Evolutionary conservation across 495 filamentous ascomycete species (phyloP), one percentile per base, ranked within the genome.

Genomic region (Daldinia loculata): DNA sequence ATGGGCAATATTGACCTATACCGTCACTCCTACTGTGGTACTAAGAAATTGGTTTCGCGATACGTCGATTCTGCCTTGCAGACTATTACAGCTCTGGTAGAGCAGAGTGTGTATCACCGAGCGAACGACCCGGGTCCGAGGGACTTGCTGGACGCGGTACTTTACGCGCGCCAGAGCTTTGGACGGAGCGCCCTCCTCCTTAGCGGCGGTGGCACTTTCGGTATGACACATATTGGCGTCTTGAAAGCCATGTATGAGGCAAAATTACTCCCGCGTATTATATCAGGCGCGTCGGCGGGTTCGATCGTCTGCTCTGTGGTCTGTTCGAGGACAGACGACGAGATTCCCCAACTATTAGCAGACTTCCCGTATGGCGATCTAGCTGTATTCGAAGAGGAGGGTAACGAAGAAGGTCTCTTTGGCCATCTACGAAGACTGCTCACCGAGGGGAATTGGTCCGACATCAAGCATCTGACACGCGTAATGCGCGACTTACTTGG

Each of bases 211-310:
- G 95, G 91, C 0, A 98, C 93, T 0, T 95, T 97, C 78, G 95
- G 95, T 27, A 97, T 98, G 95, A 92, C 91, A 53, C 95, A 98
- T 77, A 91, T 98, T 67, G 95, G 95, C 2, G 94, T 98, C n/a
- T 81, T 97, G 67, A 97, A 97, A 73, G 85, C 91, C 5, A 85
- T 98, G 15, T 94, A 87, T 76, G 88, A 96, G 75, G 81, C 86
- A 15, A 86, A 86, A 0, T 83, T 97, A 3, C 86, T 98, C 2
- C 95, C 95, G 7, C 89, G 94, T 19, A 95, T 98, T 75, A 94
- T 98, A 61, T 97, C 94, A 0, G 95, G 95, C 6, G 91, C 94
- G 0, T 97, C 93, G 1, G 95, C 95, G 3, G 95, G 95, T n/a
- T 95, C 92, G 67, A 97, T 98, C 52, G 93, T 98, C 27, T 93